Percentiles rank a stretch among this genome's conserved stretches.
Evolutionary conservation across 208 protist species (phyloP).

Genomic region (Leishmania arabica): DNA sequence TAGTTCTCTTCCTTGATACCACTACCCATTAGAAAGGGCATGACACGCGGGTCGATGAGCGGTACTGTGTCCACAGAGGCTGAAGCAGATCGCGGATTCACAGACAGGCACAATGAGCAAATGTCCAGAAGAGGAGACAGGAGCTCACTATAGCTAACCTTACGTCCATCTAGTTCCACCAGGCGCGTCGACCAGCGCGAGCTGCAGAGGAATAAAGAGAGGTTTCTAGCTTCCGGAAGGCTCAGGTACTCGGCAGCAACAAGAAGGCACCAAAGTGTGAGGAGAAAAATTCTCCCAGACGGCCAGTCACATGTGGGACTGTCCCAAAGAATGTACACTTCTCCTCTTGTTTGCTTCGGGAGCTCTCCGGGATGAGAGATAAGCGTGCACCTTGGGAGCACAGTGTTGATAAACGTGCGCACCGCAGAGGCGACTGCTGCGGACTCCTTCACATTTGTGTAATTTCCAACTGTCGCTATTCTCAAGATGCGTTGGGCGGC

Average conservation of each 20-base stretch:
- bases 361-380: background rate
- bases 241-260: conserved; percentile 47
- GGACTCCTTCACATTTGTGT: conserved; percentile 16
- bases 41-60: conserved; percentile 46
- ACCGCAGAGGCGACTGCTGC: conserved; percentile 5
- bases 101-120: conserved; percentile 51
- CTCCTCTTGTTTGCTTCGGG: background rate
- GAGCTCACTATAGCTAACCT: conserved; percentile 43
- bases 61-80: conserved; percentile 57
- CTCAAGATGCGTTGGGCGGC: background rate
- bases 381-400: conserved; percentile 32
- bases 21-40: conserved; percentile 18
- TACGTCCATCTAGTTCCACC: conserved; percentile 30
- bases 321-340: conserved; percentile 8
- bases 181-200: conserved; percentile 57
- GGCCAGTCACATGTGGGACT: conserved; percentile 8
- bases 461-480: conserved; percentile 15
- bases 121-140: conserved; percentile 55
- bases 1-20: conserved; percentile 2
- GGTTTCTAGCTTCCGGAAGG: conserved; percentile 38
- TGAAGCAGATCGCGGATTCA: conserved; percentile 35
- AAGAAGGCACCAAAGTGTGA: conserved; percentile 60
- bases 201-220: conserved; percentile 44
- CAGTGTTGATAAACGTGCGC: background rate
- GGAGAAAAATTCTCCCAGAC: conserved; percentile 30